These are phyloP conservation scores for Arthrobotrys megalospora DNA, from an alignment of 2,329 filamentous ascomycete species.

Conservation along the genomic window DNA sequence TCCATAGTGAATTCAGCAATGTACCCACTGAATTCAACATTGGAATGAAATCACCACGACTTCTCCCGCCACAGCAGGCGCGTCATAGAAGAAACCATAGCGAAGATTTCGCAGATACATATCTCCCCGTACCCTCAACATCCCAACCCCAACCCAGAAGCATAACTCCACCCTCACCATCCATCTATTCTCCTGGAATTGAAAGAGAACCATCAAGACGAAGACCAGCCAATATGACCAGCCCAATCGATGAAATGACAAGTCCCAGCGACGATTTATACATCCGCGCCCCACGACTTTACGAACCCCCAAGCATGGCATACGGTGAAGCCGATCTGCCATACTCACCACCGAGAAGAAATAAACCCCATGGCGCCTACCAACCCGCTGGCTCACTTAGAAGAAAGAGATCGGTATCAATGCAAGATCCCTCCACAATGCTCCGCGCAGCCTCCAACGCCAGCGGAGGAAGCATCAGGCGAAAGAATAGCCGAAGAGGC, in stretches of 20 bases:
- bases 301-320: conserved; percentile 38
- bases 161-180: conserved; percentile 22
- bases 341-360: conserved; percentile 36
- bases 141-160: conserved; percentile 7
- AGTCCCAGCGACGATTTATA: conserved; percentile 33
- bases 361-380: conserved; percentile 31
- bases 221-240: not conserved
- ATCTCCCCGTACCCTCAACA: conserved; percentile 8
- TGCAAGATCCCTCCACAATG: conserved; percentile 6
- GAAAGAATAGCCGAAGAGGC: conserved; percentile 28
- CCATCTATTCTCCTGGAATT: conserved; percentile 21
- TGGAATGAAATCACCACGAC: conserved; percentile 33
- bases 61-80: not conserved
- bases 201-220: not conserved
- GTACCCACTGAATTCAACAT: conserved; percentile 51
- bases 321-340: conserved; percentile 47
- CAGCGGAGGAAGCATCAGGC: not conserved
- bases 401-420: conserved; percentile 38
- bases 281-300: conserved; percentile 40
- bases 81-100: conserved; percentile 7
- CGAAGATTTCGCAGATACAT: not conserved
- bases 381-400: conserved; percentile 30
- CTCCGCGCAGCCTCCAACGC: conserved; percentile 28
- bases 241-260: not conserved
- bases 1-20: conserved; percentile 41